These are phyloP conservation scores for Dryas drummondii DNA, from an alignment of 306 rosid genomes.

Conservation along the genomic window DNA sequence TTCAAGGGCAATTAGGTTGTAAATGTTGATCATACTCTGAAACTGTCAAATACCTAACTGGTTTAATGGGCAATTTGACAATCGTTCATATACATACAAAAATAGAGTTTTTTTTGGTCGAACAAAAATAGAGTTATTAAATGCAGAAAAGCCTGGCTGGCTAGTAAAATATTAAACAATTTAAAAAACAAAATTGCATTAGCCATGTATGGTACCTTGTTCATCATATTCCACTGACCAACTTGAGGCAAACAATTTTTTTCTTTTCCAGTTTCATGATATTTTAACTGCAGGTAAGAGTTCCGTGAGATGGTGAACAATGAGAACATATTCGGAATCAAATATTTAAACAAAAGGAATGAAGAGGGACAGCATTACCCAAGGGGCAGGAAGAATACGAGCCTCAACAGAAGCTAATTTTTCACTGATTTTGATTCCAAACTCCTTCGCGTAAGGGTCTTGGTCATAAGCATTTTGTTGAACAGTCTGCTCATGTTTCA, in stretches of 20 bases:
- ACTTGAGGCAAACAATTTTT: constrained; percentile 97
- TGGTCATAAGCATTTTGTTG: constrained; percentile 83
- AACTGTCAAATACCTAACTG: neutral
- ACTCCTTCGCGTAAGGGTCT: constrained; percentile 96
- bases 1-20: neutral
- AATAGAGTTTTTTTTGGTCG: neutral
- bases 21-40: neutral
- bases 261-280: constrained; percentile 92
- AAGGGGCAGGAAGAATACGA: constrained; percentile 95
- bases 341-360: constrained; percentile 1
- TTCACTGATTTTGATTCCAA: constrained; percentile 85
- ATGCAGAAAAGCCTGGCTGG: neutral
- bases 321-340: constrained; percentile 2
- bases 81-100: neutral
- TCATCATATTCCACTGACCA: constrained; percentile 99
- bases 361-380: constrained; percentile 60
- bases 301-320: constrained; percentile 12
- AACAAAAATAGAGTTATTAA: neutral
- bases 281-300: constrained; percentile 66
- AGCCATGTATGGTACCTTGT: constrained; percentile 61
- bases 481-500: constrained; percentile 51
- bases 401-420: constrained; percentile 92
- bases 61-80: neutral
- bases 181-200: neutral
- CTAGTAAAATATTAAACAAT: neutral